Evolutionary conservation across 371 early-diverging fungal genomes (phyloP).

Genomic region (Mortierella sp.): DNA sequence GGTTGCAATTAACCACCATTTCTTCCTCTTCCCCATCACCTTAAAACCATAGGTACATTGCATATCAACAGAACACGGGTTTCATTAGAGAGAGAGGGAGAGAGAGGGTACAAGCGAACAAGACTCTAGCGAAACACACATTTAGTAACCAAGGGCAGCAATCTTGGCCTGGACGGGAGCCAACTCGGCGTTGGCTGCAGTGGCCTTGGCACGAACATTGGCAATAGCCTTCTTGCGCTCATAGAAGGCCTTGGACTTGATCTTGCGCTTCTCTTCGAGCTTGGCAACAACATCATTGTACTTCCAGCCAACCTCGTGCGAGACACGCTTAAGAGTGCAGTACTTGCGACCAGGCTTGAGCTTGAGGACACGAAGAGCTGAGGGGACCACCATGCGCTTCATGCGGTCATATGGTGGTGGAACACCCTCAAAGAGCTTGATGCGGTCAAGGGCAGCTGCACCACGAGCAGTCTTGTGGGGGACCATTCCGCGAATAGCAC

Average conservation of each 20-base stretch:
- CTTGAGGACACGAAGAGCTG: constrained; percentile 96
- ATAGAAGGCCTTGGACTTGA: constrained; percentile 91
- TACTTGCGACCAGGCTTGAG: constrained; percentile 98
- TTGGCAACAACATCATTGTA: constrained; percentile 96
- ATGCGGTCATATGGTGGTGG: constrained; percentile 97
- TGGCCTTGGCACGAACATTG: constrained; percentile 68
- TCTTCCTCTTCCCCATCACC: too few species aligned
- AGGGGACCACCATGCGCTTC: constrained; percentile 98
- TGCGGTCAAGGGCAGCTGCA: constrained; percentile 95
- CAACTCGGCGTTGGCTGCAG: constrained; percentile 63
- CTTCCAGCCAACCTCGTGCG: constrained; percentile 99
- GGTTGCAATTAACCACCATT: too few species aligned
- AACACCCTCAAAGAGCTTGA: constrained; percentile 99
- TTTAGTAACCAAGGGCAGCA: constrained; percentile 70
- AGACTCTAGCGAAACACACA: neutral
- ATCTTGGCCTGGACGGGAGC: constrained; percentile 65
- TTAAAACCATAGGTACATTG: too few species aligned
- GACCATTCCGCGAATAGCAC: constrained; percentile 98
- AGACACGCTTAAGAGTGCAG: constrained; percentile 94
- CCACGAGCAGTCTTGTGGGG: constrained; percentile 99
- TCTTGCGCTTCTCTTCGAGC: constrained; percentile 98
- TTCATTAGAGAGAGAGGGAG: constrained; percentile 26
- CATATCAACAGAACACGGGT: too few species aligned
- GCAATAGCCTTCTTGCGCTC: constrained; percentile 88
- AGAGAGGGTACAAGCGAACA: constrained; percentile 4